phyloP scores from a whole-genome alignment of 306 rosid genomes.

The Gastrolobium bilobum region DNA sequence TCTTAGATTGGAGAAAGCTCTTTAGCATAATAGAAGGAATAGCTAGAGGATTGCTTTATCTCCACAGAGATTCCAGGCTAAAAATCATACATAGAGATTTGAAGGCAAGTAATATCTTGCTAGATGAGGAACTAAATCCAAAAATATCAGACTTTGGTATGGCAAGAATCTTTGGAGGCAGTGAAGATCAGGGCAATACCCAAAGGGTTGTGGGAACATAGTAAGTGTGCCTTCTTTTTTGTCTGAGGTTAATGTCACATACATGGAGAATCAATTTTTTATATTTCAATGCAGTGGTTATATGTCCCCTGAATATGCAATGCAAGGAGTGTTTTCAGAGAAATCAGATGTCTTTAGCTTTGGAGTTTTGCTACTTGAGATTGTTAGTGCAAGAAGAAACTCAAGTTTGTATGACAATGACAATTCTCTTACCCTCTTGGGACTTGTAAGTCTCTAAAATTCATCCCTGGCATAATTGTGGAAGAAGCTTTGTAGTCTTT shows the following conservation, averaged over 20 bases:
- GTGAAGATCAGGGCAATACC: constrained; percentile 21
- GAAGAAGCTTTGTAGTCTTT: too few species aligned
- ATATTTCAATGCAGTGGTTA: constrained; percentile 35
- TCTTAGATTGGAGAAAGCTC: constrained; percentile 41
- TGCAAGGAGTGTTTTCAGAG: constrained; percentile 43
- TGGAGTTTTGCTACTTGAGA: constrained; percentile 45
- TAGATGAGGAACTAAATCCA: constrained; percentile 39
- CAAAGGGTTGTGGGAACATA: constrained; percentile 39
- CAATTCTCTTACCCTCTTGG: constrained; percentile 30
- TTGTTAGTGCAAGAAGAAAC: constrained; percentile 42
- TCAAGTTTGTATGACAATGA: constrained; percentile 32
- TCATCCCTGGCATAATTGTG: background rate
- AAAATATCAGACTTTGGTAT: constrained; percentile 49
- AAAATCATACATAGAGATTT: constrained; percentile 42
- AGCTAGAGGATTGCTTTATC: constrained; percentile 41
- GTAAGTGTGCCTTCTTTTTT: constrained; percentile 13
- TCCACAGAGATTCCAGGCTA: constrained; percentile 45
- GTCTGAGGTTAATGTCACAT: background rate
- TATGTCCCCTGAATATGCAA: constrained; percentile 47
- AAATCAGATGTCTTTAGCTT: constrained; percentile 48
- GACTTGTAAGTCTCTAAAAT: constrained; percentile 41
- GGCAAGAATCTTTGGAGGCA: constrained; percentile 37
- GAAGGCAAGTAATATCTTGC: constrained; percentile 46
- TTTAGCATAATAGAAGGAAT: constrained; percentile 43
- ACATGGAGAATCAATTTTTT: background rate